A percentile compares a stretch with the other conserved stretches of the same genome.
Evolutionary conservation across 495 filamentous ascomycete genomes (phyloP).

Genomic region (Penicillium maclennaniae): DNA sequence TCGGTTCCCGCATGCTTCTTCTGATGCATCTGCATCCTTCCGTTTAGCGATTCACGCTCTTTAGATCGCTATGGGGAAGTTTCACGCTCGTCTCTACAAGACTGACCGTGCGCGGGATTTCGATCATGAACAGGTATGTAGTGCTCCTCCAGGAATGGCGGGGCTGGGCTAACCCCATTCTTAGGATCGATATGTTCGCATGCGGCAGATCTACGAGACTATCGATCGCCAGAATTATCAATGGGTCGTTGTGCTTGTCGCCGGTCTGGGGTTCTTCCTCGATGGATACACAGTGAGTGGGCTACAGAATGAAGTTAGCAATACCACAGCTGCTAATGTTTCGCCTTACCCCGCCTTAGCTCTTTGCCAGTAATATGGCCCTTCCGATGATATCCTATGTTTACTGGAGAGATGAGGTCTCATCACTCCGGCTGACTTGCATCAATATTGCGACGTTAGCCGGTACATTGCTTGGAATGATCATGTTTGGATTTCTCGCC

Average conservation of each 20-base stretch:
- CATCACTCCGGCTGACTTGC: conserved; percentile 35
- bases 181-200: conserved; percentile 47
- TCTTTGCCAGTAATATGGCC: conserved; percentile 63
- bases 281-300: conserved; percentile 61
- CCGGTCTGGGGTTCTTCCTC: conserved; percentile 64
- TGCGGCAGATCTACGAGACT: conserved; percentile 47
- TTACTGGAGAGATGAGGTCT: conserved; percentile 51
- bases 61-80: conserved; percentile 28
- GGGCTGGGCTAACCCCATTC: background rate
- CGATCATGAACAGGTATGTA: conserved; percentile 44
- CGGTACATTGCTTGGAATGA: conserved; percentile 56
- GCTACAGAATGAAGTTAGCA: background rate
- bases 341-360: conserved; percentile 19
- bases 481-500: conserved; percentile 60
- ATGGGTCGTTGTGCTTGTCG: conserved; percentile 53
- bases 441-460: conserved; percentile 60
- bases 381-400: conserved; percentile 59
- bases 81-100: conserved; percentile 42
- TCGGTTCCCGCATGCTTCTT: background rate
- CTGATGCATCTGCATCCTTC: background rate
- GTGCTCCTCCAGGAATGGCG: background rate
- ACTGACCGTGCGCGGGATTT: conserved; percentile 49
- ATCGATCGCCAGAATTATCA: conserved; percentile 47
- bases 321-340: conserved; percentile 2
- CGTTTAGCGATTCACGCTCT: background rate